Evolutionary conservation across 176 grass and related monocot genomes (phyloP), one percentile per base, ranked within the genome.

Genomic region (Musa itinerans): DNA sequence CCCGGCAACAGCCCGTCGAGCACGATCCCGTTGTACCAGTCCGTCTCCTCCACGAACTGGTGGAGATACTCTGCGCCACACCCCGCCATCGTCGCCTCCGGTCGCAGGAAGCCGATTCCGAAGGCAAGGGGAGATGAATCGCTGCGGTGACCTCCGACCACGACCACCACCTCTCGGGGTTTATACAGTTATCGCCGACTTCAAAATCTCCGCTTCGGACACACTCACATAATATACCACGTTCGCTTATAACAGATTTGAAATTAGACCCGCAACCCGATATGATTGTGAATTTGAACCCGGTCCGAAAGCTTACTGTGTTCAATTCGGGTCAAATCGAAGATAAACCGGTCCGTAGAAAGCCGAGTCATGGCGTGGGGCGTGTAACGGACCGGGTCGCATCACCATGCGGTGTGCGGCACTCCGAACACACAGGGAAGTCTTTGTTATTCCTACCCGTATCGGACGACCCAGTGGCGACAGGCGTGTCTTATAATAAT

Each of bases 21-120:
- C 64, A 99, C 81, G 71, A 99, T 82, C 76, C 83, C 83, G 81
- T 94, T 99, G 84, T 86, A 99, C 90, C 95, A 94, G 29, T 25
- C 51, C n/a, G 90, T 84, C 90, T 99, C 90, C 73, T 82, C 82
- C 65, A 55, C 69, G 81, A 99, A 99, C 69, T 50, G 90, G 13
- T 49, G 68, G 29, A 88, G 68, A 71, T 96, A 92, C 1, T 88
- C 68, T 70, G 69, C 12, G 22, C 48, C 74, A 65, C 76, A 82
- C 82, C 27, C 66, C 66, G 83, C 87, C 65, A 55, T 69, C 71
- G 9, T 19, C 65, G 16, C 68, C 70, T 20, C 61, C 29, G 14
- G 14, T 50, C 5, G 20, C 24, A 55, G 17, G 65, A 73, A 2
- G n/a, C 71, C 49, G n/a, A 24, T 52, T 20, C 2, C 2, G 21